phyloP scores from a whole-genome alignment of 768 basidiomycete species.

The Phlebiopsis flavidoalba region DNA sequence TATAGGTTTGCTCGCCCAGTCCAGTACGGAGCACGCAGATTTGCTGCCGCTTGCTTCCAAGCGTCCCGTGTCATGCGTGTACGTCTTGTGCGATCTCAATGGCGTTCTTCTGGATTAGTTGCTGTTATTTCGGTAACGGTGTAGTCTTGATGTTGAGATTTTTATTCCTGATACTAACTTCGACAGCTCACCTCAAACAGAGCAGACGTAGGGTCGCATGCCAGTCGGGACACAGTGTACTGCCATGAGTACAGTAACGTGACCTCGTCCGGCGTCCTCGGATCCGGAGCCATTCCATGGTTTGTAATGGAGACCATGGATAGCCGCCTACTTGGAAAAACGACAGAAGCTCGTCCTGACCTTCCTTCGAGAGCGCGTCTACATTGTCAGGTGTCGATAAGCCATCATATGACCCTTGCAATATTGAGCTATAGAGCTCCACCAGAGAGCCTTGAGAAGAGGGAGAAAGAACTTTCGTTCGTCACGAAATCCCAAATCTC shows the following conservation, averaged over 20 bases:
- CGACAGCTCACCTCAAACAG: slow-evolving; percentile 36
- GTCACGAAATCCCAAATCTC: slow-evolving; percentile 21
- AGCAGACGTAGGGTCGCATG: slow-evolving; percentile 48
- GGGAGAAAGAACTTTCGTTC: slow-evolving; percentile 38
- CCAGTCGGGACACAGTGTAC: slow-evolving; percentile 50
- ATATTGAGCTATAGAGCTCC: not conserved
- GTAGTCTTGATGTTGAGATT: too few relatives aligned
- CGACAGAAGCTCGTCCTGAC: slow-evolving; percentile 31
- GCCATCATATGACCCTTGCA: not conserved
- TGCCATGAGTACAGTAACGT: slow-evolving; percentile 52
- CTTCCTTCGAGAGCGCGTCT: slow-evolving; percentile 28
- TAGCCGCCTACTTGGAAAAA: slow-evolving; percentile 45
- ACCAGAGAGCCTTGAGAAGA: slow-evolving; percentile 48
- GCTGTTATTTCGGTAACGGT: slow-evolving; percentile 33
- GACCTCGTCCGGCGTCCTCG: not conserved
- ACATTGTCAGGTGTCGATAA: not conserved
- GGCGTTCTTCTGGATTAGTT: slow-evolving; percentile 40
- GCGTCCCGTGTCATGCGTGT: slow-evolving; percentile 19
- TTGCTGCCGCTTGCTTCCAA: slow-evolving; percentile 31
- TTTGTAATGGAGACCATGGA: slow-evolving; percentile 46
- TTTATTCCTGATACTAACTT: slow-evolving; percentile 13
- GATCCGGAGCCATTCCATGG: slow-evolving; percentile 38
- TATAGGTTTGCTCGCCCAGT: slow-evolving; percentile 39
- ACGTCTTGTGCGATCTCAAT: slow-evolving; percentile 35
- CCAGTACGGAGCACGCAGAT: slow-evolving; percentile 43